Conservation (phyloP, 2,329 filamentous ascomycete genomes). For the Phaeophleospora eucalypticola region DNA sequence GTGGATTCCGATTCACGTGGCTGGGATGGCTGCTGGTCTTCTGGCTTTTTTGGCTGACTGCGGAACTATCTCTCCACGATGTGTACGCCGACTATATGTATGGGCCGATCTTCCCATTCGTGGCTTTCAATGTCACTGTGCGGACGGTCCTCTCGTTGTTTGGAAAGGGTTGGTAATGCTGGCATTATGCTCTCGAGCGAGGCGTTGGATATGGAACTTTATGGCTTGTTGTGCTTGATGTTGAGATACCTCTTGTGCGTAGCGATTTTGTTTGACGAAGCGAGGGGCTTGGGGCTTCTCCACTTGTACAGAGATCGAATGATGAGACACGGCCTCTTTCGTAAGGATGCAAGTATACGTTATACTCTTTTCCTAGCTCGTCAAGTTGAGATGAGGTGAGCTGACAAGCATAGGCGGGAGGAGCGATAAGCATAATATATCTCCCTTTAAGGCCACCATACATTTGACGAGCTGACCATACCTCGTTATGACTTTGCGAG, state of each 20-base stretch:
- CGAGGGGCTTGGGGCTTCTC: background rate
- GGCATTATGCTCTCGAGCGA: background rate
- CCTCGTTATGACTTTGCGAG: too few relatives aligned
- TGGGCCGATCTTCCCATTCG: slow-evolving; percentile 53
- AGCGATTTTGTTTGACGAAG: background rate
- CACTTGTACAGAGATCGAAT: background rate
- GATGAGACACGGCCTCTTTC: background rate
- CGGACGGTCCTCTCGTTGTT: background rate
- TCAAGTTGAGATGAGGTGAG: too few relatives aligned
- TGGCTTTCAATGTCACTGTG: slow-evolving; percentile 33
- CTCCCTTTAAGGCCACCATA: background rate
- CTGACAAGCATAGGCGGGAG: background rate
- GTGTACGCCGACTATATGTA: slow-evolving; percentile 51
- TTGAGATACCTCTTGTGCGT: background rate
- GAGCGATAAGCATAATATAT: too few relatives aligned
- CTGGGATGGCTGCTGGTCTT: slow-evolving; percentile 39
- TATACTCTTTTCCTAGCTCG: too few relatives aligned
- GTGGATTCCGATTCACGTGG: slow-evolving; percentile 36
- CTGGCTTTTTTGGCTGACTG: slow-evolving; percentile 46
- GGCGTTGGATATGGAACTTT: background rate
- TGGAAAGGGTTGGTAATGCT: background rate
- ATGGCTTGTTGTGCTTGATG: background rate
- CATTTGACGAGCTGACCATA: too few relatives aligned
- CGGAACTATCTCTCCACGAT: slow-evolving; percentile 24
- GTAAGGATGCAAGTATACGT: too few relatives aligned